phyloP scores from a whole-genome alignment of 306 rosid genomes.

The Cercis canadensis region DNA sequence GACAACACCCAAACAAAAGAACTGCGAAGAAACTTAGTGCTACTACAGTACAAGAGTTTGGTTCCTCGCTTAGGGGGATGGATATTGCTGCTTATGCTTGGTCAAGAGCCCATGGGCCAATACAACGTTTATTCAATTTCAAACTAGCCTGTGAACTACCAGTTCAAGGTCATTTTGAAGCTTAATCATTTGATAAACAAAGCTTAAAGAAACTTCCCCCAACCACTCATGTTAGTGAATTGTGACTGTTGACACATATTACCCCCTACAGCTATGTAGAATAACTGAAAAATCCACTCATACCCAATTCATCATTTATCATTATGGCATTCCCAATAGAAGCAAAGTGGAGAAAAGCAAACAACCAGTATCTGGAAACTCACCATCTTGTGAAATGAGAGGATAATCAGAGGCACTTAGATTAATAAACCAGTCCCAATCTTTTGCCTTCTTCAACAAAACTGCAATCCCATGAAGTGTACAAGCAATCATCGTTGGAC shows the following conservation, averaged over 20 bases:
- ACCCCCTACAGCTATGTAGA: not conserved
- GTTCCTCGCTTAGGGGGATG: not conserved
- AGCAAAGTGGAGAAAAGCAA: not conserved
- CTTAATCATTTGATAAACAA: not conserved
- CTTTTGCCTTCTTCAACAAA: conserved; percentile 61
- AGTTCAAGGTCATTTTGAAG: not conserved
- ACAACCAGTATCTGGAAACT: not conserved
- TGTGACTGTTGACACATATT: not conserved
- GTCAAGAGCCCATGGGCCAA: not conserved
- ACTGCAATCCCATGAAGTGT: conserved; percentile 79
- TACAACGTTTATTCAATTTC: not conserved
- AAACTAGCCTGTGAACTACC: not conserved
- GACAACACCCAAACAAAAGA: not conserved
- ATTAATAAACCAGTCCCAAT: conserved; percentile 96
- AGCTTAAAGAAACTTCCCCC: not conserved
- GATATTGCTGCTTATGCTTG: not conserved
- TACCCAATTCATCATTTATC: not conserved
- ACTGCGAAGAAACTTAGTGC: not conserved
- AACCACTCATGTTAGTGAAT: not conserved
- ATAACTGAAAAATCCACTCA: conserved; percentile 7
- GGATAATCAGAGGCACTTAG: conserved; percentile 95
- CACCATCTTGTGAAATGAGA: conserved; percentile 86
- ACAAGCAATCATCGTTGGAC: conserved; percentile 78
- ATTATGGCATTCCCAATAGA: not conserved
- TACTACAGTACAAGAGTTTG: not conserved